Conservation (phyloP, 306 rosid genomes). For the Vigna angularis region DNA sequence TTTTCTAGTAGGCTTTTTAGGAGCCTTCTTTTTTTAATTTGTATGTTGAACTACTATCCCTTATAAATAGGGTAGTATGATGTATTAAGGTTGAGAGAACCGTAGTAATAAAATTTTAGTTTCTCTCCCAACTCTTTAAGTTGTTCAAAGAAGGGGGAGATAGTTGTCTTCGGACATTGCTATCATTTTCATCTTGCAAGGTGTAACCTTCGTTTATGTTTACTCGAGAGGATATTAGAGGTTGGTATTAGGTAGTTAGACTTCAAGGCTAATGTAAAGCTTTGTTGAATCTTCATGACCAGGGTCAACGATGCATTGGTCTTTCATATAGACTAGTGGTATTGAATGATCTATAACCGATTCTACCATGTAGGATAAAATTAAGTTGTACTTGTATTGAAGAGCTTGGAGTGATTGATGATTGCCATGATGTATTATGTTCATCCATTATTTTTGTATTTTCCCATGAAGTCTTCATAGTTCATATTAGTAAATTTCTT, state of each 20-base stretch:
- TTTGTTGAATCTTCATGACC: neutral
- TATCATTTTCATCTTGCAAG: neutral
- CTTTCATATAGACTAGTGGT: neutral
- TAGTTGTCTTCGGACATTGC: neutral
- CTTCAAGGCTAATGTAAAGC: conserved; percentile 2
- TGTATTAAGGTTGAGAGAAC: no score
- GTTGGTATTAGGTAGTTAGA: neutral
- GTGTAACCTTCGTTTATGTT: neutral
- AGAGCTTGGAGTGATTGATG: neutral
- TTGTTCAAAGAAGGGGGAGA: neutral
- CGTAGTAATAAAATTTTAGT: no score
- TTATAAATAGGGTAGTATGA: no score
- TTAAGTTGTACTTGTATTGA: neutral
- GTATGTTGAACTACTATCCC: no score
- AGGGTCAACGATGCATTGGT: neutral
- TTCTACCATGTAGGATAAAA: neutral
- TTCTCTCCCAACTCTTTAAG: no score
- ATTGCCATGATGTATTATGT: neutral
- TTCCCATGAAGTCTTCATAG: neutral
- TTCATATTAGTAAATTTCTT: conserved; percentile 16
- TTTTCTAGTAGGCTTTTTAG: no score
- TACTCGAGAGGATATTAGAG: neutral
- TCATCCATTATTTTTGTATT: neutral
- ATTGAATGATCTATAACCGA: neutral
- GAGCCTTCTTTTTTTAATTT: no score